Percentiles rank a stretch among this genome's conserved stretches.
Conservation (phyloP, 164 flowering plant genomes). For the Tetracentron sinense region DNA sequence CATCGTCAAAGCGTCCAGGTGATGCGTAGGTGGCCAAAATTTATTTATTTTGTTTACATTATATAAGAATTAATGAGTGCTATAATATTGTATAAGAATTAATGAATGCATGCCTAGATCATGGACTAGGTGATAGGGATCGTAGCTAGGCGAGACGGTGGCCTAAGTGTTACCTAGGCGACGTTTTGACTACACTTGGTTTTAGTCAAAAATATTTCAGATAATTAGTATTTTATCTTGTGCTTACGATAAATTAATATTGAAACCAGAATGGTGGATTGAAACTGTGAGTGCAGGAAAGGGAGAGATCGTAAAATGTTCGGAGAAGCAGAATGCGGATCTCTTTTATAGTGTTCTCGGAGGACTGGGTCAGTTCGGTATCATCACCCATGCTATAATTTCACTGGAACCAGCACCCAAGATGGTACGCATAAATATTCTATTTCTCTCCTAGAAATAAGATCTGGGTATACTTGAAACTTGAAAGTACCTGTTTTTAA, state of each 20-base stretch:
- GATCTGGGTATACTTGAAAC: not conserved
- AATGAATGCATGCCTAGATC: no score
- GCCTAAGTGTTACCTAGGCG: no score
- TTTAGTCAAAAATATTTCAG: no score
- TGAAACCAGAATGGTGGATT: not conserved
- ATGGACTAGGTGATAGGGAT: no score
- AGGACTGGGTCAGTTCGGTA: slow-evolving; percentile 93
- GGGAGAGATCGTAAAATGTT: slow-evolving; percentile 74
- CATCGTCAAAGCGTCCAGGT: no score
- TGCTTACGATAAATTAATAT: not conserved
- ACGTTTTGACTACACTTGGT: no score
- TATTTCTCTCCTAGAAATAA: not conserved
- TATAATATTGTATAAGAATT: no score
- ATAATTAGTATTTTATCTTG: not conserved
- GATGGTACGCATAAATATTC: slow-evolving; percentile 43
- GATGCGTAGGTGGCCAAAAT: no score
- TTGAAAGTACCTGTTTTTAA: not conserved
- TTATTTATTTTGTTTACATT: no score
- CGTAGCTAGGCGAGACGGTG: no score
- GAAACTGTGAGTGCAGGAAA: slow-evolving; percentile 55
- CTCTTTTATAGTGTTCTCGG: slow-evolving; percentile 81
- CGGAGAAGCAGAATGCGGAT: slow-evolving; percentile 59
- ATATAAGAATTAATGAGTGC: no score
- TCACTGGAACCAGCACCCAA: slow-evolving; percentile 74
- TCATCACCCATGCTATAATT: slow-evolving; percentile 81